These are phyloP conservation scores for Cyclotella atomus DNA, from an alignment of 108 stramenopile species.

Conservation along the genomic window DNA sequence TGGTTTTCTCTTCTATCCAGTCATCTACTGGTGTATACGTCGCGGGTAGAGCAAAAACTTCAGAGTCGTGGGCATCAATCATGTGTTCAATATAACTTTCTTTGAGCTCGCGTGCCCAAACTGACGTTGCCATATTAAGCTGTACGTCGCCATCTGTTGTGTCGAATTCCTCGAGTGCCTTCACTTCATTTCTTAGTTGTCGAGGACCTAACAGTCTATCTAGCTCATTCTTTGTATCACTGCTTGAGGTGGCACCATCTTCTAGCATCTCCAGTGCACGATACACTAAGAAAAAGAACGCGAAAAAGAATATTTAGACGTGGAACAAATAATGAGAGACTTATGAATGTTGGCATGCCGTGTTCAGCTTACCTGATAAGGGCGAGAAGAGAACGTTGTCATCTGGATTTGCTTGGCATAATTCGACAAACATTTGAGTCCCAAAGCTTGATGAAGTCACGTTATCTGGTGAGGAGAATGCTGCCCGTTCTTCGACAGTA, in stretches of 20 bases:
- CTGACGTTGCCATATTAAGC: constrained; percentile 22
- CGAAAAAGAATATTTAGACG: background rate
- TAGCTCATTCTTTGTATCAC: constrained; percentile 8
- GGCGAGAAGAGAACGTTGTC: constrained; percentile 38
- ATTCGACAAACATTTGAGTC: constrained; percentile 14
- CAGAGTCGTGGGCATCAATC: constrained; percentile 15
- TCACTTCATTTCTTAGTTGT: constrained; percentile 1
- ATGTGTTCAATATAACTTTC: constrained; percentile 19
- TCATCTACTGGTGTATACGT: constrained; percentile 24
- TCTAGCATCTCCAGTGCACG: constrained; percentile 20
- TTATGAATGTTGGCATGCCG: background rate
- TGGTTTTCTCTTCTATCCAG: constrained; percentile 27
- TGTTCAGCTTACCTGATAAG: constrained; percentile 12
- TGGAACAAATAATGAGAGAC: background rate
- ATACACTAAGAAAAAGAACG: background rate
- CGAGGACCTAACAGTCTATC: constrained; percentile 10
- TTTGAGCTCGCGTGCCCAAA: constrained; percentile 36
- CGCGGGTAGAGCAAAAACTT: constrained; percentile 13
- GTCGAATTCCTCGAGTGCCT: background rate
- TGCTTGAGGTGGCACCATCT: constrained; percentile 26
- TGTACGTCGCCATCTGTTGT: constrained; percentile 4
- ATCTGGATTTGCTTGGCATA: background rate
- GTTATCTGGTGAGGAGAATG: background rate
- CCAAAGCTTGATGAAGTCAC: constrained; percentile 24
- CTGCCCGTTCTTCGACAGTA: background rate